Percentiles rank a stretch among this genome's conserved stretches.
Conservation (phyloP, 306 rosid genomes). For the Neltuma alba region DNA sequence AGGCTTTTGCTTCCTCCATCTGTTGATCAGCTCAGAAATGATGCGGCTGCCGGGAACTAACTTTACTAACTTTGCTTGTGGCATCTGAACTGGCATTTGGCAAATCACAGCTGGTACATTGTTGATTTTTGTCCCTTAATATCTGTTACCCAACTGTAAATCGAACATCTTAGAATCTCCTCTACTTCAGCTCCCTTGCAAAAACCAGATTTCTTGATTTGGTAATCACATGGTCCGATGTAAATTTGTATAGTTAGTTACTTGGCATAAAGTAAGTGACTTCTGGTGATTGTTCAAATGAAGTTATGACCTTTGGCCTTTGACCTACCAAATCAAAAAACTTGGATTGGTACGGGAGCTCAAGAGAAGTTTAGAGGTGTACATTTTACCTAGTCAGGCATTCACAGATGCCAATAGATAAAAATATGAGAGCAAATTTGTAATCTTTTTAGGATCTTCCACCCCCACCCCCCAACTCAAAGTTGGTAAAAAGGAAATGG, state of each 20-base stretch:
- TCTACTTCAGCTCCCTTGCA: background rate
- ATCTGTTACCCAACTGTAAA: background rate
- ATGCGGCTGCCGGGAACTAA: slow-evolving; percentile 66
- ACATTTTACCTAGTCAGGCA: background rate
- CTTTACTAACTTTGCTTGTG: slow-evolving; percentile 21
- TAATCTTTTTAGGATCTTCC: background rate
- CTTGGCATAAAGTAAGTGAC: background rate
- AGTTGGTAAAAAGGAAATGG: slow-evolving; percentile 34
- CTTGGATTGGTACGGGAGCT: background rate
- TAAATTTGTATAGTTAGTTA: background rate
- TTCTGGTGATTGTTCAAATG: background rate
- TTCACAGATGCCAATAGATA: background rate
- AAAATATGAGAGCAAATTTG: background rate
- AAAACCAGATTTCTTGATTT: background rate
- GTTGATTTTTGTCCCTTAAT: background rate
- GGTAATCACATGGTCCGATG: background rate
- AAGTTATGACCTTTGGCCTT: background rate
- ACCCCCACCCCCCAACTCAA: no score
- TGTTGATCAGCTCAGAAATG: slow-evolving; percentile 66
- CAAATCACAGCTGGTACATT: background rate
- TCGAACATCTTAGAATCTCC: background rate
- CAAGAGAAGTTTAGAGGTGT: background rate
- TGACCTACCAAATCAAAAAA: background rate
- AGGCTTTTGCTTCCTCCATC: slow-evolving; percentile 86
- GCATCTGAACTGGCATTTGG: background rate